phyloP scores from a whole-genome alignment of 2,329 filamentous ascomycete species.

The Truncatella angustata region DNA sequence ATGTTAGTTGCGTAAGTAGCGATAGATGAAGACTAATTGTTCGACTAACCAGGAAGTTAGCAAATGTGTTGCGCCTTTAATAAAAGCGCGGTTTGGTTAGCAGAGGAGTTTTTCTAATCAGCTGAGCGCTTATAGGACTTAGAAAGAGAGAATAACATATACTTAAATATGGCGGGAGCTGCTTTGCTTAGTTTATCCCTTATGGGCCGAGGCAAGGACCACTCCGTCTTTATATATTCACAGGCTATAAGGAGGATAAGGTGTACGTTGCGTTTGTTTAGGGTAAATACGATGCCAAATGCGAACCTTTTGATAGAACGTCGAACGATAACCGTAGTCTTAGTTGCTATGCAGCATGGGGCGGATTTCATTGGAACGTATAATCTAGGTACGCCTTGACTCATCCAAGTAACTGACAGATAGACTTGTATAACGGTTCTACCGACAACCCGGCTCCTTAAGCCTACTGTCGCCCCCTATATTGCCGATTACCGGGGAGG shows the following conservation, averaged over 20 bases:
- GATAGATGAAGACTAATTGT: not conserved
- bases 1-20: slow-evolving; percentile 32
- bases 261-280: slow-evolving; percentile 28
- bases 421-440: slow-evolving; percentile 30
- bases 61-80: slow-evolving; percentile 35
- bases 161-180: slow-evolving; percentile 28
- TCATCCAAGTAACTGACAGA: slow-evolving; percentile 1
- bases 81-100: slow-evolving; percentile 14
- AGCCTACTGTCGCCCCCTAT: slow-evolving; percentile 20
- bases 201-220: slow-evolving; percentile 33
- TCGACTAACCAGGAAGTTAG: slow-evolving; percentile 15
- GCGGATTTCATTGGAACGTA: slow-evolving; percentile 37
- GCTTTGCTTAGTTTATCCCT: slow-evolving; percentile 32
- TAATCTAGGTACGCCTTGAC: slow-evolving; percentile 19
- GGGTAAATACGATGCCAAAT: slow-evolving; percentile 10
- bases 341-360: slow-evolving; percentile 29
- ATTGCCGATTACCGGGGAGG: slow-evolving; percentile 20
- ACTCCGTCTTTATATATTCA: slow-evolving; percentile 29
- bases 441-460: slow-evolving; percentile 30
- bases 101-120: slow-evolving; percentile 21
- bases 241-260: slow-evolving; percentile 28
- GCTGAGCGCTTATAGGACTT: slow-evolving; percentile 25
- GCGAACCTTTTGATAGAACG: slow-evolving; percentile 4
- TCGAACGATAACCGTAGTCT: slow-evolving; percentile 15
- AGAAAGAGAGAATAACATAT: slow-evolving; percentile 18